Evolutionary conservation across 805 yeast genomes (phyloP).

Genomic region (Saccharomycopsis sp.): DNA sequence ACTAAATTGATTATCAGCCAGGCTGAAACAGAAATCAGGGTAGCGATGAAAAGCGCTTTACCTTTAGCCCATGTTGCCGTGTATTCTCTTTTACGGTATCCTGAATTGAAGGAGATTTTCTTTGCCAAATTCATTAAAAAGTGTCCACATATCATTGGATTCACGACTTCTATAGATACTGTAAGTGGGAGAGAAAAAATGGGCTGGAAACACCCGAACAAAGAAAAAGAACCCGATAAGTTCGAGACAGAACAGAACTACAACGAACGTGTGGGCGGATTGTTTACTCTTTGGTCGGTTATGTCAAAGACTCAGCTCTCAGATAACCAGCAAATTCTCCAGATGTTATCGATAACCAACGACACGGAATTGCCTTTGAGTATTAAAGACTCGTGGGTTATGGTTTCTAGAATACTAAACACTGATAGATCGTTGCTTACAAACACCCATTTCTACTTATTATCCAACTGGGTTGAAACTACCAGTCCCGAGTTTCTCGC

Average conservation of each 20-base stretch:
- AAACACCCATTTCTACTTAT: slow-evolving; percentile 64
- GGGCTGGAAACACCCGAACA: slow-evolving; percentile 71
- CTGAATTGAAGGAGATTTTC: slow-evolving; percentile 35
- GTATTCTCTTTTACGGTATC: slow-evolving; percentile 43
- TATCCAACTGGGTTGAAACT: slow-evolving; percentile 91
- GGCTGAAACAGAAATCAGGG: slow-evolving; percentile 87
- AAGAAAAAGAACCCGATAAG: slow-evolving; percentile 25
- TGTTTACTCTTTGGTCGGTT: slow-evolving; percentile 71
- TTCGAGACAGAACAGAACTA: slow-evolving; percentile 59
- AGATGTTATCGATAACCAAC: not conserved
- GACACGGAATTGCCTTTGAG: slow-evolving; percentile 40
- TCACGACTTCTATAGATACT: slow-evolving; percentile 64
- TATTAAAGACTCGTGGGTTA: slow-evolving; percentile 54
- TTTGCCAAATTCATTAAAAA: slow-evolving; percentile 84
- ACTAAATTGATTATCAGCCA: slow-evolving; percentile 85
- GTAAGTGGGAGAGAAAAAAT: slow-evolving; percentile 74
- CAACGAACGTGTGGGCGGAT: slow-evolving; percentile 83
- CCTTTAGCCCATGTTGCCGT: slow-evolving; percentile 70
- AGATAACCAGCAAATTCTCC: slow-evolving; percentile 21
- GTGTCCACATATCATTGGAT: slow-evolving; percentile 87
- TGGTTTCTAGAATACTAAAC: slow-evolving; percentile 69
- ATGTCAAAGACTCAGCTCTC: slow-evolving; percentile 48
- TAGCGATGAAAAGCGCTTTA: slow-evolving; percentile 66
- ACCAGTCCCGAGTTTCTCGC: slow-evolving; percentile 49
- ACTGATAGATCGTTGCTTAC: slow-evolving; percentile 41